Evolutionary conservation across 768 basidiomycete species (phyloP).

Genomic region (Rhodotorula kratochvilovae): DNA sequence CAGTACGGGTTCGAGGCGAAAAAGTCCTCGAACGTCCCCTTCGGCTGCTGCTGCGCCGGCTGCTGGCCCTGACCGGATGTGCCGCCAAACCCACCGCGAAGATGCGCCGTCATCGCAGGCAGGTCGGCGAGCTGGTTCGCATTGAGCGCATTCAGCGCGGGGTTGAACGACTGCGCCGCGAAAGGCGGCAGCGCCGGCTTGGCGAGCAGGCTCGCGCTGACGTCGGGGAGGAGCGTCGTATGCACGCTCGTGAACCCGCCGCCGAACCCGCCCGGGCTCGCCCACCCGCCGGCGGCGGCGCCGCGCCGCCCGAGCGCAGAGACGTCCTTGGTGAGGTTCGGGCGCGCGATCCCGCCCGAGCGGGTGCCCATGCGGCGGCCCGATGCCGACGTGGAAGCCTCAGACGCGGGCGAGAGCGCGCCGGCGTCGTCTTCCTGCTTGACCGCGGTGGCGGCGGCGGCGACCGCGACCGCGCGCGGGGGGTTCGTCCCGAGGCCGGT

Average conservation of each 20-base stretch:
- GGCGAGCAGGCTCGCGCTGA: constrained; percentile 10
- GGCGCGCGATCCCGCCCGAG: constrained; percentile 36
- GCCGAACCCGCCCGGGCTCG: constrained; percentile 16
- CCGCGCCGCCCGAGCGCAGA: constrained; percentile 25
- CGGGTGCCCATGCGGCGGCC: constrained; percentile 34
- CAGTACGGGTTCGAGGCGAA: constrained; percentile 43
- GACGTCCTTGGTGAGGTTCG: constrained; percentile 50
- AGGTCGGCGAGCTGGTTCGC: constrained; percentile 20
- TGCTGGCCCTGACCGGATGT: not conserved
- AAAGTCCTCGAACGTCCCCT: constrained; percentile 36
- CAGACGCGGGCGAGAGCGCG: constrained; percentile 12
- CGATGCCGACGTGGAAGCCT: constrained; percentile 28
- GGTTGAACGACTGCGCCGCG: constrained; percentile 35
- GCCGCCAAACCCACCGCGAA: constrained; percentile 23
- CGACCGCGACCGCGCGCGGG: constrained; percentile 26
- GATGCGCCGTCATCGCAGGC: constrained; percentile 37
- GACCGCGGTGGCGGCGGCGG: not conserved
- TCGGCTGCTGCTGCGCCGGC: constrained; percentile 4
- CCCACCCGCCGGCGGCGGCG: constrained; percentile 5
- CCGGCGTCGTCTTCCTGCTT: constrained; percentile 30
- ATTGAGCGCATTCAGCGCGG: constrained; percentile 37
- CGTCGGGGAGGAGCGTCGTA: constrained; percentile 36
- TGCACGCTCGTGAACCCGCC: constrained; percentile 34
- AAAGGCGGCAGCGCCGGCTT: constrained; percentile 8
- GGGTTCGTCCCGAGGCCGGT: constrained; percentile 34